phyloP scores from a whole-genome alignment of 2,329 filamentous ascomycete species.

The Calonectria ilicicola region DNA sequence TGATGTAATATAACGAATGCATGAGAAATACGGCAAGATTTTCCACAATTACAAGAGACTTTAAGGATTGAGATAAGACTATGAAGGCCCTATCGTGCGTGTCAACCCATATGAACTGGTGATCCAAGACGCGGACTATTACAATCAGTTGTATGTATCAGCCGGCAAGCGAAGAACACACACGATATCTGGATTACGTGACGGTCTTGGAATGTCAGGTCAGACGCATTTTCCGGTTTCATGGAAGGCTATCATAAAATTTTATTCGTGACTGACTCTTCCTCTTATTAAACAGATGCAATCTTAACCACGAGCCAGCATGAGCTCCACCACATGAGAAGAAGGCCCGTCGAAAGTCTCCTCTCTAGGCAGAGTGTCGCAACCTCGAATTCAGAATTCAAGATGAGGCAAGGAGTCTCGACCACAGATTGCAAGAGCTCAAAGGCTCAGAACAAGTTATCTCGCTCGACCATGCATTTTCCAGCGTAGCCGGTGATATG shows the following conservation, averaged over 20 bases:
- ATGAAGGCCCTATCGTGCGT: background rate
- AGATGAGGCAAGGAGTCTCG: background rate
- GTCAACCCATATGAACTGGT: background rate
- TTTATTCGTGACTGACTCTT: background rate
- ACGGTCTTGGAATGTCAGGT: background rate
- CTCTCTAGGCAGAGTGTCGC: background rate
- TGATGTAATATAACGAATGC: background rate
- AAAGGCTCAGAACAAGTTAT: background rate
- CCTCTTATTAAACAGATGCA: background rate
- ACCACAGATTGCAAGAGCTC: background rate
- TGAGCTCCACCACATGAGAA: background rate
- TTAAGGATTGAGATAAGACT: background rate
- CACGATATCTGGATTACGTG: background rate
- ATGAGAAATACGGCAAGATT: background rate
- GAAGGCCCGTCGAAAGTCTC: background rate
- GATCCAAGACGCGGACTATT: background rate
- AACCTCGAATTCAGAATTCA: background rate
- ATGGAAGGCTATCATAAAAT: background rate
- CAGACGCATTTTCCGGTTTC: background rate
- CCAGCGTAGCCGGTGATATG: background rate
- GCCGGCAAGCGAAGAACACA: background rate
- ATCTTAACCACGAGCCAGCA: background rate
- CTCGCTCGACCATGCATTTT: background rate
- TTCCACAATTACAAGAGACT: background rate
- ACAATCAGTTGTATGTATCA: background rate